Percentiles rank a stretch among this genome's conserved stretches.
phyloP scores from a whole-genome alignment of 768 basidiomycete species.

The Auricularia cornea region DNA sequence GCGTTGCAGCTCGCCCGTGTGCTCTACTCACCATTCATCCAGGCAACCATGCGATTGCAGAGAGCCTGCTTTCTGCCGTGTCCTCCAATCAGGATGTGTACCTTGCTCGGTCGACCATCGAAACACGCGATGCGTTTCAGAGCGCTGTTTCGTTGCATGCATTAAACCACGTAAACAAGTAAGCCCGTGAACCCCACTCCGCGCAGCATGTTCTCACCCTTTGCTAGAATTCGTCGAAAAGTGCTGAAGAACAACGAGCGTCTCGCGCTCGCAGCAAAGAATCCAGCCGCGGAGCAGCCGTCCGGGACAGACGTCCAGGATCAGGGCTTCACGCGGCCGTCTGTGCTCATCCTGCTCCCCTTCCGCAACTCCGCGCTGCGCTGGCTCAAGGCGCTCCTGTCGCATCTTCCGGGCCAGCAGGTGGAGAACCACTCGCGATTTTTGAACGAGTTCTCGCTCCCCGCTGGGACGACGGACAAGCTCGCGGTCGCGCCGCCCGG shows the following conservation, averaged over 20 bases:
- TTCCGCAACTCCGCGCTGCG: conserved; percentile 82
- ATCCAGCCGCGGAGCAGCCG: conserved; percentile 40
- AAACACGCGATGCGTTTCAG: conserved; percentile 52
- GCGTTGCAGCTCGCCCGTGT: conserved; percentile 44
- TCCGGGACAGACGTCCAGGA: conserved; percentile 74
- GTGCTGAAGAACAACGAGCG: conserved; percentile 93
- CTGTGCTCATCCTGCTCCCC: conserved; percentile 84
- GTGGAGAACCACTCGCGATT: conserved; percentile 86
- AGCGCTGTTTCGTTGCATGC: conserved; percentile 72
- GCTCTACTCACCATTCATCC: neutral
- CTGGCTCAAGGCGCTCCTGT: conserved; percentile 74
- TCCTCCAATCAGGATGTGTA: conserved; percentile 72
- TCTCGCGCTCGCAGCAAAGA: conserved; percentile 61
- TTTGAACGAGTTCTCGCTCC: conserved; percentile 71
- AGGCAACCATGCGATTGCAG: neutral
- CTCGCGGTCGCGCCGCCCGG: conserved; percentile 63
- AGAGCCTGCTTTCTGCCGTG: conserved; percentile 44
- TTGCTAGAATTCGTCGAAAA: conserved; percentile 74
- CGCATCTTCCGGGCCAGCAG: conserved; percentile 72
- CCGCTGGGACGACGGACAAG: conserved; percentile 72
- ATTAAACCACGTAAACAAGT: conserved; percentile 89
- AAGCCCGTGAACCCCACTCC: conserved; percentile 11
- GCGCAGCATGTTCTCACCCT: neutral
- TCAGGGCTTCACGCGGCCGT: conserved; percentile 96
- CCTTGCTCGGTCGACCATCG: conserved; percentile 55